phyloP scores from a whole-genome alignment of 1,284 basidiomycete species.

The Rhodofomes roseus region DNA sequence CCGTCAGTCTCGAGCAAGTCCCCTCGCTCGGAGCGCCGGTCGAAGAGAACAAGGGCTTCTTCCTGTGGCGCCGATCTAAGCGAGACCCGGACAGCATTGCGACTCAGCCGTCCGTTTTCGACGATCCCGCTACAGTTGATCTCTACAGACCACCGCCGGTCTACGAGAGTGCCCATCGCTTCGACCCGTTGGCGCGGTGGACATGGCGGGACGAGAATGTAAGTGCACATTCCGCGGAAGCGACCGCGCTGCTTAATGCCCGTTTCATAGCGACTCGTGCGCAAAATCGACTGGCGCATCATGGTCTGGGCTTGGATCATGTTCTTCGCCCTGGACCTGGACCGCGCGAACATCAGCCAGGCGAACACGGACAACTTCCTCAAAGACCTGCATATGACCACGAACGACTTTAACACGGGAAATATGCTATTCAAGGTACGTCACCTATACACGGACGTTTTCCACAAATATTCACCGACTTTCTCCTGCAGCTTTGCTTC shows the following conservation, averaged over 20 bases:
- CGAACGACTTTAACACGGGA: slow-evolving; percentile 64
- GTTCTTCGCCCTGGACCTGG: slow-evolving; percentile 56
- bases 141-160: slow-evolving; percentile 53
- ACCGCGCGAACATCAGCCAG: slow-evolving; percentile 53
- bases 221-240: slow-evolving; percentile 11
- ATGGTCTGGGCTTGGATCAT: slow-evolving; percentile 64
- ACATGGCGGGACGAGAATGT: slow-evolving; percentile 64
- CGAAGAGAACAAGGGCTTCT: slow-evolving; percentile 12
- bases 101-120: slow-evolving; percentile 35
- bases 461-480: not conserved
- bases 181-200: slow-evolving; percentile 67
- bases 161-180: slow-evolving; percentile 64
- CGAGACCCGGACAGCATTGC: slow-evolving; percentile 28
- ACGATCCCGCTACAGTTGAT: slow-evolving; percentile 46
- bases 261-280: slow-evolving; percentile 39
- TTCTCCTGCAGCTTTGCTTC: slow-evolving; percentile 53
- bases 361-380: slow-evolving; percentile 70
- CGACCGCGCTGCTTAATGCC: not conserved
- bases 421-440: slow-evolving; percentile 40
- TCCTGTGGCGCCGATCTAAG: slow-evolving; percentile 24
- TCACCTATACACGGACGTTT: not conserved
- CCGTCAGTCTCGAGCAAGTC: slow-evolving; percentile 19
- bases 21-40: slow-evolving; percentile 24
- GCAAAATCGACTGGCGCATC: slow-evolving; percentile 61
- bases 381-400: slow-evolving; percentile 56